phyloP scores from a whole-genome alignment of 352 stramenopile species.

The Sclerospora graminicola region DNA sequence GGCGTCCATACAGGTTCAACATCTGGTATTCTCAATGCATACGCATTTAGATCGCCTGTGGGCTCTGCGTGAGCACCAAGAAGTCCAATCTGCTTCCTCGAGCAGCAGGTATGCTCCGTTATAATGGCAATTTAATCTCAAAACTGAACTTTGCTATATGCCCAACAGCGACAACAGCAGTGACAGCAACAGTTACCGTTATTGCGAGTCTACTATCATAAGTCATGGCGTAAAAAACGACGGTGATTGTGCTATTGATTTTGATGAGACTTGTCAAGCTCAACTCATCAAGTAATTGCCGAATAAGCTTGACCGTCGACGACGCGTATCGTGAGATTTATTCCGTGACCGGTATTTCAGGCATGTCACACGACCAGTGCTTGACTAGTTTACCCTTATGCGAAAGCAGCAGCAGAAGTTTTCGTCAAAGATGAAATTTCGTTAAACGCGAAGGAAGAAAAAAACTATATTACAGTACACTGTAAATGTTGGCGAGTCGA shows the following conservation, averaged over 20 bases:
- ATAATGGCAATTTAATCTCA: neutral
- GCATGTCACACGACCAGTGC: too few relatives aligned
- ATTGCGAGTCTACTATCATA: neutral
- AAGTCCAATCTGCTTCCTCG: neutral
- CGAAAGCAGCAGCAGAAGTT: too few relatives aligned
- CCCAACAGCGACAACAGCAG: neutral
- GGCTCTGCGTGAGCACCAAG: constrained; percentile 4
- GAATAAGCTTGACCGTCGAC: neutral
- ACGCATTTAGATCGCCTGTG: constrained; percentile 3
- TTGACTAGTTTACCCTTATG: too few relatives aligned
- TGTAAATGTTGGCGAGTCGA: too few relatives aligned
- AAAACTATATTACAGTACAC: too few relatives aligned
- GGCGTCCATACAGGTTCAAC: constrained; percentile 10
- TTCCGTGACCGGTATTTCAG: too few relatives aligned
- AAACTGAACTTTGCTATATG: neutral
- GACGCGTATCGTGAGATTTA: too few relatives aligned
- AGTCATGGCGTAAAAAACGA: neutral
- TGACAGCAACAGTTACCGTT: neutral
- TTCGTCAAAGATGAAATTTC: too few relatives aligned
- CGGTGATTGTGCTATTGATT: neutral
- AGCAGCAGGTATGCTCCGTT: constrained; percentile 3
- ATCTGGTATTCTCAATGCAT: constrained; percentile 7
- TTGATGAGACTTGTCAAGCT: neutral
- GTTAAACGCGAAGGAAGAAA: too few relatives aligned
- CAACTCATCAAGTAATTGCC: neutral